Evolutionary conservation across 2,329 filamentous ascomycete species (phyloP).

Genomic region (Fusarium dimerum): DNA sequence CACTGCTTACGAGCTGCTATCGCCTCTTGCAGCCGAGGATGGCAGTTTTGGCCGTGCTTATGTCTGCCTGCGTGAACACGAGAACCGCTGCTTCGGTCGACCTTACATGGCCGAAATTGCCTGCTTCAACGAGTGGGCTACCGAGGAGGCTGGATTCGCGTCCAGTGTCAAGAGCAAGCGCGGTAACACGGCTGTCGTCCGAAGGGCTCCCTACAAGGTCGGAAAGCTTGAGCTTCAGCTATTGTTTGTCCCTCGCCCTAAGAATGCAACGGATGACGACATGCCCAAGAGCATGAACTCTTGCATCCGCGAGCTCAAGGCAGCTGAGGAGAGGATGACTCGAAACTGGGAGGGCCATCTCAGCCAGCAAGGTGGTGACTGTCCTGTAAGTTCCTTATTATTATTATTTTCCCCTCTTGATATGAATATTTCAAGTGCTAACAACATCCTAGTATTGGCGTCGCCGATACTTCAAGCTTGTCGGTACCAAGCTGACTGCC

Average conservation of each 20-base stretch:
- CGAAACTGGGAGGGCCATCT: conserved; percentile 85
- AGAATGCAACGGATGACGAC: conserved; percentile 83
- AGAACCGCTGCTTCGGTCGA: conserved; percentile 82
- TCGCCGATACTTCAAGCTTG: conserved; percentile 93
- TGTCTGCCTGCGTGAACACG: conserved; percentile 90
- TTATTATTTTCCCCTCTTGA: too few species aligned
- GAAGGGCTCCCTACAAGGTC: conserved; percentile 92
- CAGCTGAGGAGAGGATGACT: conserved; percentile 78
- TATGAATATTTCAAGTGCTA: conserved; percentile 31
- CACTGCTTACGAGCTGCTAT: conserved; percentile 82
- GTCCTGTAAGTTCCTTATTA: conserved; percentile 69
- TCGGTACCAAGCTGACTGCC: conserved; percentile 87
- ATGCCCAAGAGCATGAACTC: conserved; percentile 99
- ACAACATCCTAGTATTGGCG: conserved; percentile 79
- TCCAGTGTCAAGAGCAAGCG: conserved; percentile 96
- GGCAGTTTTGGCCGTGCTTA: conserved; percentile 95
- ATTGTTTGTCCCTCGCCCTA: conserved; percentile 90
- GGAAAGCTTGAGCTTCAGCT: conserved; percentile 93
- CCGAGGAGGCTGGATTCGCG: conserved; percentile 75
- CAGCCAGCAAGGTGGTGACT: conserved; percentile 97
- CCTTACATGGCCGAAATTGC: conserved; percentile 86
- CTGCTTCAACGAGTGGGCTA: conserved; percentile 98
- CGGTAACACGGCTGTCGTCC: conserved; percentile 66
- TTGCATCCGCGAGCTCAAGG: conserved; percentile 89
- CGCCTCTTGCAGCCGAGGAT: conserved; percentile 83